Evolutionary conservation across 768 basidiomycete genomes (phyloP).

Genomic region (Tylopilus sp.): DNA sequence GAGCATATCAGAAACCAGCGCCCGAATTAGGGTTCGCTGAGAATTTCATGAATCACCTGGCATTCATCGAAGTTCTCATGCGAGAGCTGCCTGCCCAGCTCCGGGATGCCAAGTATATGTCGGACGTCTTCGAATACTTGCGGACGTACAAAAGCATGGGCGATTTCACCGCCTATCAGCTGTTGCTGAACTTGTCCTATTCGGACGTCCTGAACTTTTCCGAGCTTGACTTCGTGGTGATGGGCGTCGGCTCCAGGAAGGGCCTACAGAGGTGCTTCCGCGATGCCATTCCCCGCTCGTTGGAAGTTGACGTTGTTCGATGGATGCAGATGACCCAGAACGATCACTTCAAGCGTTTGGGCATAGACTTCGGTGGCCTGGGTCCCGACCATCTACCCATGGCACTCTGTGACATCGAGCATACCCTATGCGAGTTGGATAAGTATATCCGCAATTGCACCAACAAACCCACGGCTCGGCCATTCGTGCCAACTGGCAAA

Average conservation of each 20-base stretch:
- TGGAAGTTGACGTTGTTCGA: constrained; percentile 57
- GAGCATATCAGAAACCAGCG: constrained; percentile 69
- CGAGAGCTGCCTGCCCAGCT: constrained; percentile 51
- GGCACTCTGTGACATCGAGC: constrained; percentile 72
- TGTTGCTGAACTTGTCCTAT: constrained; percentile 58
- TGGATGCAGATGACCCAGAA: constrained; percentile 61
- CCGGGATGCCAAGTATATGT: constrained; percentile 48
- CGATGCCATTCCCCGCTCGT: constrained; percentile 34
- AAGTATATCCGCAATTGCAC: constrained; percentile 59
- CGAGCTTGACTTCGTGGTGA: constrained; percentile 64
- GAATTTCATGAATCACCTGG: constrained; percentile 59
- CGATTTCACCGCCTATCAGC: constrained; percentile 71
- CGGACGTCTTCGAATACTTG: constrained; percentile 61
- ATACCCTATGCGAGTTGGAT: constrained; percentile 75
- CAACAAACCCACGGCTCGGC: constrained; percentile 31
- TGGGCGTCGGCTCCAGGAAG: constrained; percentile 63
- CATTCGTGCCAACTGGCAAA: constrained; percentile 33
- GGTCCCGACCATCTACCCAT: constrained; percentile 49
- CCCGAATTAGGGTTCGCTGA: constrained; percentile 49
- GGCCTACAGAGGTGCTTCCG: constrained; percentile 72
- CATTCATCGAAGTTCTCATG: constrained; percentile 59
- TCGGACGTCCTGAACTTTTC: constrained; percentile 56
- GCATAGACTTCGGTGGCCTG: constrained; percentile 49
- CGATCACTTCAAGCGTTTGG: constrained; percentile 58
- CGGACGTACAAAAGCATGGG: constrained; percentile 67